Percentiles rank a stretch among this genome's conserved stretches.
Conservation (phyloP, 495 filamentous ascomycete genomes). For the Talaromyces thailandensis region DNA sequence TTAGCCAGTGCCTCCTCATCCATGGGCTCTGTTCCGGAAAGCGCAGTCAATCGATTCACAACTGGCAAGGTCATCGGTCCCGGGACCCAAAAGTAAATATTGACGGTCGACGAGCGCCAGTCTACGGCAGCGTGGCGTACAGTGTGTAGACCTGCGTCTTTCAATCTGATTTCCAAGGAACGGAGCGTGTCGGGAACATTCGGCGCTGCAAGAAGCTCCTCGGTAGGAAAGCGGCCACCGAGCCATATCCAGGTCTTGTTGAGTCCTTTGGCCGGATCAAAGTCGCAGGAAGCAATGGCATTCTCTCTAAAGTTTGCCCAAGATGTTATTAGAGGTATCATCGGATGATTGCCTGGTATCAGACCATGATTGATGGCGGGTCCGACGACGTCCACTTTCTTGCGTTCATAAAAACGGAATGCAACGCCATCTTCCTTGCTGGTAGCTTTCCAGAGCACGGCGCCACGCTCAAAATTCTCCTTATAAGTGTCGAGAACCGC, state of each 20-base stretch:
- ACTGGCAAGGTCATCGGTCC: neutral
- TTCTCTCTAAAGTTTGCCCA: constrained; percentile 2
- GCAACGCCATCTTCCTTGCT: constrained; percentile 9
- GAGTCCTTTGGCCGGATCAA: constrained; percentile 9
- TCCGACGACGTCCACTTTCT: constrained; percentile 2
- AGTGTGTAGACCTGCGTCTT: neutral
- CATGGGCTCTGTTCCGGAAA: constrained; percentile 2
- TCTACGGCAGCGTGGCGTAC: constrained; percentile 8
- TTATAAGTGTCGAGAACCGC: constrained; percentile 1
- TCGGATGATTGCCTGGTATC: neutral
- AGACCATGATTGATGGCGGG: constrained; percentile 1
- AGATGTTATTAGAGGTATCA: constrained; percentile 2
- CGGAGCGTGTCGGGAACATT: constrained; percentile 3
- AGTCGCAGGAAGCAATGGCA: constrained; percentile 10
- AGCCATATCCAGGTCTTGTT: constrained; percentile 11
- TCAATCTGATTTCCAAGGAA: neutral
- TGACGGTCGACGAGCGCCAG: constrained; percentile 5
- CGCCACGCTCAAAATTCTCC: constrained; percentile 8
- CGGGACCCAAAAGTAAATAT: constrained; percentile 8
- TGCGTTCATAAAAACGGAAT: constrained; percentile 12
- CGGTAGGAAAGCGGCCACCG: constrained; percentile 7
- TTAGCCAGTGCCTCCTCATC: neutral
- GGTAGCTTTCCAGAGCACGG: constrained; percentile 10
- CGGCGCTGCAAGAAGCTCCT: constrained; percentile 5
- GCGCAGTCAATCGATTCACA: neutral